Evolutionary conservation across 108 stramenopile genomes (phyloP).

Genomic region (Aurantiochytrium sp.): DNA sequence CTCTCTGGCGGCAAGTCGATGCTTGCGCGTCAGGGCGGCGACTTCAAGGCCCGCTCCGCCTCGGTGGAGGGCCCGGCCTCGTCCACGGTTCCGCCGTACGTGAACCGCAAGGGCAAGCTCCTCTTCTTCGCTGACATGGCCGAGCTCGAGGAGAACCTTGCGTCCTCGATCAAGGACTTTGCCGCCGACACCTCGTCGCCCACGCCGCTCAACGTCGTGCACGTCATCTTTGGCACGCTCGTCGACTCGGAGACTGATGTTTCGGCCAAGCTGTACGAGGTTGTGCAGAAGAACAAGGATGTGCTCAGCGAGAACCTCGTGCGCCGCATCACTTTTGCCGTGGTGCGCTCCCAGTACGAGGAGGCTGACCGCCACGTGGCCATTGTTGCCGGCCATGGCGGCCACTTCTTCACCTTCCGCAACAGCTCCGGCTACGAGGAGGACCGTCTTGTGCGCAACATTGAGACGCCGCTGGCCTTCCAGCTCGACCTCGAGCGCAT

Average conservation of each 20-base stretch:
- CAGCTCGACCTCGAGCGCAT: slow-evolving; percentile 79
- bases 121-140: not conserved
- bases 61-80: not conserved
- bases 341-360: not conserved
- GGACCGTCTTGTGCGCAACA: slow-evolving; percentile 78
- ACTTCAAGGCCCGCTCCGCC: slow-evolving; percentile 3
- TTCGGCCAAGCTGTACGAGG: not conserved
- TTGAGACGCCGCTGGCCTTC: slow-evolving; percentile 80
- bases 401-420: slow-evolving; percentile 81
- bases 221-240: slow-evolving; percentile 59
- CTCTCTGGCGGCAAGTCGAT: not conserved
- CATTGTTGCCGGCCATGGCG: slow-evolving; percentile 1
- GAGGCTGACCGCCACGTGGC: not conserved
- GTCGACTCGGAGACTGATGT: not conserved
- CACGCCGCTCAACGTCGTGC: slow-evolving; percentile 67
- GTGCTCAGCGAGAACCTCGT: not conserved
- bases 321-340: slow-evolving; percentile 29
- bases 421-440: slow-evolving; percentile 65
- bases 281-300: not conserved
- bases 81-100: not conserved
- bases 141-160: not conserved
- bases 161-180: not conserved
- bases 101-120: not conserved
- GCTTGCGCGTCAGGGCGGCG: not conserved
- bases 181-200: not conserved